These are phyloP conservation scores for Nicotiana rustica DNA, from an alignment of 305 asterid species.

Conservation along the genomic window DNA sequence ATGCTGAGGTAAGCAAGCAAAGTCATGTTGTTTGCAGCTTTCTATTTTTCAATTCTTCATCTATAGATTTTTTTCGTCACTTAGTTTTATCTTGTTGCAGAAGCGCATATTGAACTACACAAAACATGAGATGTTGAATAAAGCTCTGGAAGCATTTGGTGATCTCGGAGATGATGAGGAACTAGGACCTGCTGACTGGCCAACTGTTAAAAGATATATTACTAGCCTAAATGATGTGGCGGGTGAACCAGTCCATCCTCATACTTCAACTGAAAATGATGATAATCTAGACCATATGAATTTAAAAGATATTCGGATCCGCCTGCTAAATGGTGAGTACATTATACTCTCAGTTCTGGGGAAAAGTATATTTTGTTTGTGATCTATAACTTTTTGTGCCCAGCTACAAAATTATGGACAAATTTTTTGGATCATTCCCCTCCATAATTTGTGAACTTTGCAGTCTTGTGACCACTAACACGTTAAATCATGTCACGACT, in stretches of 20 bases:
- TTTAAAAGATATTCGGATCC: slow-evolving; percentile 80
- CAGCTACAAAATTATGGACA: no score
- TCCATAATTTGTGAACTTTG: background rate
- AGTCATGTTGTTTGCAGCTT: slow-evolving; percentile 4
- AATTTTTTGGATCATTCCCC: background rate
- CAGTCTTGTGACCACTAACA: slow-evolving; percentile 21
- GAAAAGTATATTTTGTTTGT: slow-evolving; percentile 6
- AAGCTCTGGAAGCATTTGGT: slow-evolving; percentile 92
- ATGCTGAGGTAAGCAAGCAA: slow-evolving; percentile 17
- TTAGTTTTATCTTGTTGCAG: slow-evolving; percentile 52
- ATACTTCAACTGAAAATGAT: slow-evolving; percentile 59
- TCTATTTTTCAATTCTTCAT: background rate
- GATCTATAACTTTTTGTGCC: background rate
- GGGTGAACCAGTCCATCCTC: slow-evolving; percentile 77
- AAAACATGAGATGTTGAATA: slow-evolving; percentile 90
- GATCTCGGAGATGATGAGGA: slow-evolving; percentile 98
- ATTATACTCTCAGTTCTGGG: slow-evolving; percentile 11
- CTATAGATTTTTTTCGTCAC: background rate
- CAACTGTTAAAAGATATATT: slow-evolving; percentile 80
- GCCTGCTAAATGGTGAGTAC: slow-evolving; percentile 85
- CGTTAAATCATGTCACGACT: no score
- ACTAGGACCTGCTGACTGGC: slow-evolving; percentile 97
- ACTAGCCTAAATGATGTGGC: slow-evolving; percentile 70
- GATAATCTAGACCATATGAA: slow-evolving; percentile 61
- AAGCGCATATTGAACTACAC: slow-evolving; percentile 81